Base-by-base conservation (phyloP, 805 yeast genomes). In the Candida chauliodis region DNA sequence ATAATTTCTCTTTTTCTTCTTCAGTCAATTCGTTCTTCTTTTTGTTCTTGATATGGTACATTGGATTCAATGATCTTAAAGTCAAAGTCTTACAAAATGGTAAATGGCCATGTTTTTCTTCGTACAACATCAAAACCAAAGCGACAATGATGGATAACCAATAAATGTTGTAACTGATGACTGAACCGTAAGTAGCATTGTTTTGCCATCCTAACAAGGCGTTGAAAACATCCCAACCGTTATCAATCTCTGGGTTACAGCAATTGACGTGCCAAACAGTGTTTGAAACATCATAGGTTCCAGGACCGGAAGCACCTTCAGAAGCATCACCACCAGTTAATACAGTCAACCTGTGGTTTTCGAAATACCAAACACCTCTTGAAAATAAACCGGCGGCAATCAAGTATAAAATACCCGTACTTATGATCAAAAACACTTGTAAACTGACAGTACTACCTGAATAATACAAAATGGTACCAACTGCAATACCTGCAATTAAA, bases 221-320 rank as follows among this genome's bases (percentile, higher is more conserved):
- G 57, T 91, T 91, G 75, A 91, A 91, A 45, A 91, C 81, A 76
- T 89, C 96, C 98, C 98, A 91, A 69, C 97, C 98, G 51, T 82
- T 80, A 64, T 84, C 91, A 42, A 74, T 71, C 62, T 84, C 90
- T 32, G 97, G 97, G 65, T 89, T 89, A 71, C 98, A 91, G 69
- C 97, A 91, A 75, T 91, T 89, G 45, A 91, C 95, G 67, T 91
- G 99, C 90, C 96, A 91, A 19, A 91, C 96, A 10, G 84, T 66
- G 54, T 75, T 75, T 36, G 71, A 53, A 53, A 91, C 78, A 63
- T 91, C 81, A 66, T 91, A 91, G 18, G 97, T 83, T 58, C 99
- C 99, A 30, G 95, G 91, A 50, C 99, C 99, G 38, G 81, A 73
- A 53, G 98, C 98, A 51, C 73, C 68, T 64, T 91, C 98, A 26